Percentiles rank a stretch among this genome's conserved stretches.
phyloP scores from a whole-genome alignment of 176 grass and related monocot genomes.

The Rhynchospora pubera region DNA sequence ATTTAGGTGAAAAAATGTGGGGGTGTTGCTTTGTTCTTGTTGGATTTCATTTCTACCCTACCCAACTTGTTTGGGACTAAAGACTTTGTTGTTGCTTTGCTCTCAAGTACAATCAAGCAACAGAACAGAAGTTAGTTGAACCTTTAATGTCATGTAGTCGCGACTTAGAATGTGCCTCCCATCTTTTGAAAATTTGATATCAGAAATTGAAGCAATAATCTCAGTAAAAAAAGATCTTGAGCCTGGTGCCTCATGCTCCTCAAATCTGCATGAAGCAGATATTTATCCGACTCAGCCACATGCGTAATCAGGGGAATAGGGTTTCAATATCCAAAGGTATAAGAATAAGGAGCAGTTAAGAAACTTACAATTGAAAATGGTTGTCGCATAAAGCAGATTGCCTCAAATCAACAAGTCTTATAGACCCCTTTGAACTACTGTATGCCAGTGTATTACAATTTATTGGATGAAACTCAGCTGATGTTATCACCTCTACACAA shows the following conservation, averaged over 20 bases:
- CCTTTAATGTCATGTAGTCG: constrained; percentile 98
- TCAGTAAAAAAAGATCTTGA: constrained; percentile 99
- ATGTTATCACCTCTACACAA: constrained; percentile 87
- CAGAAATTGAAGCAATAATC: constrained; percentile 97
- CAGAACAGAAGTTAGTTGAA: constrained; percentile 7
- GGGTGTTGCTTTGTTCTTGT: not conserved
- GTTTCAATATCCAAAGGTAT: constrained; percentile 18
- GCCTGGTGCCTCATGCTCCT: constrained; percentile 68
- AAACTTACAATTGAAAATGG: constrained; percentile 71
- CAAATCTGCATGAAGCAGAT: constrained; percentile 51
- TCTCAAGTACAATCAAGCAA: constrained; percentile 11
- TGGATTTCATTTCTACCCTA: no score
- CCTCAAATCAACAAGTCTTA: constrained; percentile 83
- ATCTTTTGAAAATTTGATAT: constrained; percentile 88
- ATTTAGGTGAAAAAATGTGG: not conserved
- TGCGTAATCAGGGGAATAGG: constrained; percentile 10
- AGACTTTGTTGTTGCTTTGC: not conserved
- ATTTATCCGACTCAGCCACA: constrained; percentile 25
- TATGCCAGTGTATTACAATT: constrained; percentile 83
- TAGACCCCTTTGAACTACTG: constrained; percentile 92
- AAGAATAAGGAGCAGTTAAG: constrained; percentile 27
- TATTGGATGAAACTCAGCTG: constrained; percentile 80
- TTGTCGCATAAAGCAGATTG: constrained; percentile 84
- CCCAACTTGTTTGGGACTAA: no score
- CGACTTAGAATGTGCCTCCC: constrained; percentile 93